phyloP scores from a whole-genome alignment of 1,284 basidiomycete species.

The Volvariella volvacea region DNA sequence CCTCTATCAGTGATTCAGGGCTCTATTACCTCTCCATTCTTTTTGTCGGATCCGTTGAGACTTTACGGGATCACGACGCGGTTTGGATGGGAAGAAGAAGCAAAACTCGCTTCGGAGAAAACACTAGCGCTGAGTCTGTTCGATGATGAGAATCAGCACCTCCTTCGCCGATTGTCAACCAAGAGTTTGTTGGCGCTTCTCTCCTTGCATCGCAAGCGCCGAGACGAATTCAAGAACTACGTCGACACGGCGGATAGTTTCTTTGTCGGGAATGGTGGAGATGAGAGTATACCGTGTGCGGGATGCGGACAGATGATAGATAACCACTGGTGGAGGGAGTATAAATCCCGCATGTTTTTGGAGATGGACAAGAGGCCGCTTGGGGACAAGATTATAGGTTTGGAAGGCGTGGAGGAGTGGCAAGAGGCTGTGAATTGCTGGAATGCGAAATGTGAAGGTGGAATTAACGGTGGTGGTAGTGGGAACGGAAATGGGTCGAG shows the following conservation, averaged over 20 bases:
- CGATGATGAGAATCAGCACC: slow-evolving; percentile 17
- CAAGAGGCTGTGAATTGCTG: slow-evolving; percentile 27
- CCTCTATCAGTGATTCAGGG: slow-evolving; percentile 31
- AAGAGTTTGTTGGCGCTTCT: slow-evolving; percentile 24
- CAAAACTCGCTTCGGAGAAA: slow-evolving; percentile 25
- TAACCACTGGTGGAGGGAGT: slow-evolving; percentile 28
- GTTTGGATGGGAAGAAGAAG: slow-evolving; percentile 34
- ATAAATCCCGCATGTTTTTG: slow-evolving; percentile 28
- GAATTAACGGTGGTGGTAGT: background rate
- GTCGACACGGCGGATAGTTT: slow-evolving; percentile 23
- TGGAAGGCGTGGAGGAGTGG: slow-evolving; percentile 27
- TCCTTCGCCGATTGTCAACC: slow-evolving; percentile 20
- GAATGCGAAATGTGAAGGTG: slow-evolving; percentile 19
- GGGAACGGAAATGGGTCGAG: slow-evolving; percentile 7
- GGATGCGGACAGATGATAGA: slow-evolving; percentile 22
- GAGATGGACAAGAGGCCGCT: slow-evolving; percentile 34
- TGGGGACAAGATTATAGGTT: slow-evolving; percentile 27
- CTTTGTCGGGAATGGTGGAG: slow-evolving; percentile 20
- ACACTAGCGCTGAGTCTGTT: slow-evolving; percentile 24
- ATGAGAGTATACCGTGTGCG: slow-evolving; percentile 15
- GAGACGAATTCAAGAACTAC: slow-evolving; percentile 23
- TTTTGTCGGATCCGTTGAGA: slow-evolving; percentile 28
- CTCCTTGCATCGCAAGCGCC: slow-evolving; percentile 22
- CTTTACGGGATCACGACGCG: slow-evolving; percentile 31
- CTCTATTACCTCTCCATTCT: slow-evolving; percentile 26